Evolutionary conservation across 2,329 filamentous ascomycete genomes (phyloP).

Genomic region (Clonostachys rhizophaga): DNA sequence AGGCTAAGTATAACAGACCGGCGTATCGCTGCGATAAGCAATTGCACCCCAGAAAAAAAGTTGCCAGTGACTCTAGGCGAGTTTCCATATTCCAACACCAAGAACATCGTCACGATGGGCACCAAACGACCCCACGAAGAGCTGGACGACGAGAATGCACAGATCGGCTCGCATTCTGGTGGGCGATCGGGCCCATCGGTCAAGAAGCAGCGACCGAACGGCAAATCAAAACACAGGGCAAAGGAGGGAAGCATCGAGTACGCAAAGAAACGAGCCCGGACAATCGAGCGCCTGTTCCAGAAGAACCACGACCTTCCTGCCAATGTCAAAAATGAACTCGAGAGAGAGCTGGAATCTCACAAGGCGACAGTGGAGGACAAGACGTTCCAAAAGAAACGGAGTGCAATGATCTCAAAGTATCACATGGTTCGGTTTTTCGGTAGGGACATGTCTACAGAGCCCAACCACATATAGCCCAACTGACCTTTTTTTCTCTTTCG

Average conservation of each 20-base stretch:
- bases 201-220: conserved; percentile 26
- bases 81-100: too few relatives aligned
- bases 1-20: too few relatives aligned
- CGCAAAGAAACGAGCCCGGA: conserved; percentile 68
- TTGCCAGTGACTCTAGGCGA: background rate
- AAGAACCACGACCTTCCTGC: conserved; percentile 60
- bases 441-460: conserved; percentile 20
- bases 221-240: conserved; percentile 29
- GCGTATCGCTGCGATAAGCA: background rate
- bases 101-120: conserved; percentile 13
- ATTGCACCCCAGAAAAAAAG: conserved; percentile 1
- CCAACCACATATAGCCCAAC: background rate
- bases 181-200: conserved; percentile 7
- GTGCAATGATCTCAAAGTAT: conserved; percentile 71
- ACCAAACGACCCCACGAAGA: conserved; percentile 22
- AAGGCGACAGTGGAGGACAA: conserved; percentile 58
- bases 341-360: conserved; percentile 66
- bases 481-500: background rate
- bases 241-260: conserved; percentile 48
- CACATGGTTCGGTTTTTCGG: conserved; percentile 85
- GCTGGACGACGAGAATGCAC: conserved; percentile 10
- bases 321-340: conserved; percentile 62
- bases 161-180: conserved; percentile 5
- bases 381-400: conserved; percentile 55
- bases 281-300: conserved; percentile 62